Percentiles rank a stretch among this genome's conserved stretches.
These are phyloP conservation scores for Kalaharituber pfeilii DNA, from an alignment of 2,329 filamentous ascomycete genomes.

Conservation along the genomic window DNA sequence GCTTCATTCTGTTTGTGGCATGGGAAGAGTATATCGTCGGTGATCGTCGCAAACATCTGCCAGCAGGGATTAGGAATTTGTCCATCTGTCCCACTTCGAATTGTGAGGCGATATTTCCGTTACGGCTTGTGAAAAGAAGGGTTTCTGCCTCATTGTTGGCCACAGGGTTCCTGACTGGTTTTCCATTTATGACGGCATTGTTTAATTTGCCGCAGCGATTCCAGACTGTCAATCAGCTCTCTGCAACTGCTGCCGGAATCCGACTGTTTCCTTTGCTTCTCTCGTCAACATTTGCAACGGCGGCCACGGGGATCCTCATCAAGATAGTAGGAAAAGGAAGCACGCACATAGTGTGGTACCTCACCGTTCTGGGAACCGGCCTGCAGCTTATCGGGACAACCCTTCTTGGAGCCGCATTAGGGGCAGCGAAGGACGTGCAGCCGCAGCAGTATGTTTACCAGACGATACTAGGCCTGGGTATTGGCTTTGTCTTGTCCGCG, in stretches of 20 bases:
- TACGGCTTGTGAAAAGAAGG: constrained; percentile 7
- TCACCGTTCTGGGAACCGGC: constrained; percentile 22
- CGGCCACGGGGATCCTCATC: constrained; percentile 23
- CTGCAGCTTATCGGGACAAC: constrained; percentile 27
- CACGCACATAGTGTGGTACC: constrained; percentile 23
- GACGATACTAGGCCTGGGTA: constrained; percentile 27
- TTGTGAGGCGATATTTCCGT: constrained; percentile 20
- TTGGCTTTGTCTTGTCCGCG: constrained; percentile 26
- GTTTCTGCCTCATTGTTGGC: constrained; percentile 9
- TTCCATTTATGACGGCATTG: constrained; percentile 25
- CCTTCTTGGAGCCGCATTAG: constrained; percentile 23
- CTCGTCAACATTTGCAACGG: constrained; percentile 25
- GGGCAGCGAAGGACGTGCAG: constrained; percentile 14
- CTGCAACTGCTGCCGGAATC: constrained; percentile 21
- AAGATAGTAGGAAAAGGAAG: constrained; percentile 18
- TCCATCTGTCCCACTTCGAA: too few relatives aligned
- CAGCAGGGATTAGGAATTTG: constrained; percentile 25
- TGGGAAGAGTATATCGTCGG: constrained; percentile 23
- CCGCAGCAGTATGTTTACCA: constrained; percentile 26
- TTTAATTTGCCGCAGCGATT: constrained; percentile 28
- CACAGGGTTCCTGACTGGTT: constrained; percentile 25
- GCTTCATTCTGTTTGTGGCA: constrained; percentile 24
- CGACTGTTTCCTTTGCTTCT: constrained; percentile 26
- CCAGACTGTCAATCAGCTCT: constrained; percentile 26
- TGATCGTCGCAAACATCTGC: constrained; percentile 21